Evolutionary conservation across 371 early-diverging fungal genomes (phyloP).

Genomic region (Mucor sp.): DNA sequence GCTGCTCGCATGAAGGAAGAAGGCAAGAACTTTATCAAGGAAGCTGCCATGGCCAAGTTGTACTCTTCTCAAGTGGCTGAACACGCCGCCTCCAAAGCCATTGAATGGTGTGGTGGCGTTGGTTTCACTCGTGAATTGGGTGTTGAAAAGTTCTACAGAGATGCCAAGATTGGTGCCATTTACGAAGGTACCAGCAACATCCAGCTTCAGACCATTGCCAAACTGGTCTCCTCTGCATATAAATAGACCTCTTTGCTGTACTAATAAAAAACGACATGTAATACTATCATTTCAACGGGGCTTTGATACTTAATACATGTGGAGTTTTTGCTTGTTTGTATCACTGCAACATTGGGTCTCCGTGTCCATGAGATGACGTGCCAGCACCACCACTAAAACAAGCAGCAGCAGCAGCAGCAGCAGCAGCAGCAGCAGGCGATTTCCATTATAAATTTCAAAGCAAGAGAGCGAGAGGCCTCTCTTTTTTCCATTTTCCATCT

Average conservation of each 20-base stretch:
- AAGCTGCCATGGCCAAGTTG: constrained; percentile 98
- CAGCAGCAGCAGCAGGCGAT: neutral
- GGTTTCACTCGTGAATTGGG: constrained; percentile 82
- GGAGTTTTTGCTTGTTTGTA: neutral
- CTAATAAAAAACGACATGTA: neutral
- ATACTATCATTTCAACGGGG: neutral
- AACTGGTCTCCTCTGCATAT: constrained; percentile 74
- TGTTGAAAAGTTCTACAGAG: constrained; percentile 96
- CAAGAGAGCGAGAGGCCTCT: neutral
- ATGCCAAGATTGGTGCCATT: constrained; percentile 93
- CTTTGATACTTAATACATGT: too few relatives aligned
- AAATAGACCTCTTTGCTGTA: constrained; percentile 33
- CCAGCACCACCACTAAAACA: neutral
- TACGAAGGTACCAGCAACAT: constrained; percentile 94
- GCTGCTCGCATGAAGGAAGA: constrained; percentile 96
- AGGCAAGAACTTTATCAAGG: constrained; percentile 86
- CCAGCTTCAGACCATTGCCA: constrained; percentile 96
- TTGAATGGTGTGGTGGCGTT: constrained; percentile 98
- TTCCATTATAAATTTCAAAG: neutral
- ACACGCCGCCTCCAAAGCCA: constrained; percentile 83
- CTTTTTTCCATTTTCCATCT: neutral
- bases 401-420: too few relatives aligned
- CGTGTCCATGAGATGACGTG: neutral
- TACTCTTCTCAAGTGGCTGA: constrained; percentile 95
- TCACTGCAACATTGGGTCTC: neutral